Percentiles rank a stretch among this genome's conserved stretches.
Evolutionary conservation across 768 basidiomycete genomes (phyloP).

Genomic region (Panaeolus papilionaceus): DNA sequence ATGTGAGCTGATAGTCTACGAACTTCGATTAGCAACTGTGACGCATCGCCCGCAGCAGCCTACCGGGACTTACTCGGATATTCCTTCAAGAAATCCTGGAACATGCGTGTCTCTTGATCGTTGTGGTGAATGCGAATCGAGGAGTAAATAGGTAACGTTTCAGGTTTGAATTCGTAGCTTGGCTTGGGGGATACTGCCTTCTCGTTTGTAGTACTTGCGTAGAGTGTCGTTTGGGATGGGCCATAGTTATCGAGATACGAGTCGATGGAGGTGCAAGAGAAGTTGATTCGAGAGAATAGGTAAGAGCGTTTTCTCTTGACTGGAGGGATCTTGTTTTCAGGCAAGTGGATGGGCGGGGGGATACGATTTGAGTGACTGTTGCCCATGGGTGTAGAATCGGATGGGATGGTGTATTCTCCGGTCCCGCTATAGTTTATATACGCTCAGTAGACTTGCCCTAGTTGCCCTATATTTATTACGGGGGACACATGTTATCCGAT

Average conservation of each 20-base stretch:
- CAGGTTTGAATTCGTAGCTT: slow-evolving; percentile 12
- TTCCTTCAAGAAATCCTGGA: slow-evolving; percentile 48
- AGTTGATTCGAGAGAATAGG: slow-evolving; percentile 43
- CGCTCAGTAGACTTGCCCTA: slow-evolving; percentile 19
- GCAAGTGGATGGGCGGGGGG: slow-evolving; percentile 20
- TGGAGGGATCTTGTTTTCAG: slow-evolving; percentile 25
- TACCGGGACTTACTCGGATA: slow-evolving; percentile 39
- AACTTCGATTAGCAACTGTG: not conserved
- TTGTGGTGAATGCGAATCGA: slow-evolving; percentile 27
- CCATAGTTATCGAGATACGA: slow-evolving; percentile 41
- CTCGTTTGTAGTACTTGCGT: not conserved
- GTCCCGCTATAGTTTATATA: slow-evolving; percentile 23
- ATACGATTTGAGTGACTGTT: slow-evolving; percentile 35
- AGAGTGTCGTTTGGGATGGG: slow-evolving; percentile 37
- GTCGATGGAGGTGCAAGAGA: slow-evolving; percentile 45
- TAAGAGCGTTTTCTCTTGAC: slow-evolving; percentile 41
- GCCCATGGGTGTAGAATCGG: slow-evolving; percentile 35
- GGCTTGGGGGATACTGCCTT: not conserved
- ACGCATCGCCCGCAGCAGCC: not conserved
- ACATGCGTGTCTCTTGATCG: slow-evolving; percentile 15
- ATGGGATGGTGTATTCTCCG: slow-evolving; percentile 16
- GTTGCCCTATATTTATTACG: slow-evolving; percentile 6
- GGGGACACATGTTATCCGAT: slow-evolving; percentile 11
- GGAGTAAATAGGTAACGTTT: slow-evolving; percentile 25
- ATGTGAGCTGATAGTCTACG: slow-evolving; percentile 66